A percentile compares a stretch with the other conserved stretches of the same genome.
Evolutionary conservation across 169 alveolate genomes (phyloP).

Genomic region (Cyclospora cayetanensis): DNA sequence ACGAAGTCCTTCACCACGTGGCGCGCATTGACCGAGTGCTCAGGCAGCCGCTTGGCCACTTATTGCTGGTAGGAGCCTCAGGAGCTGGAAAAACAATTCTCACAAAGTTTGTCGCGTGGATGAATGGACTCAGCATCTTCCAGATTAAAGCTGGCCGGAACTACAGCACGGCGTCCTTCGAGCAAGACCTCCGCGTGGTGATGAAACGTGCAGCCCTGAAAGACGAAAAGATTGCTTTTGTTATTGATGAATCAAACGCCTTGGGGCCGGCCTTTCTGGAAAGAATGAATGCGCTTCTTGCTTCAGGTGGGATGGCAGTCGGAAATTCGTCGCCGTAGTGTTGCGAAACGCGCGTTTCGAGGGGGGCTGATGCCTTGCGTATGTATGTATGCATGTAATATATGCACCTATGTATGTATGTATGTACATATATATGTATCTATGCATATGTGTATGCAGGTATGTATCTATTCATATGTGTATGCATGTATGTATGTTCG

Average conservation of each 20-base stretch:
- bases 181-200: slow-evolving; percentile 95
- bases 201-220: slow-evolving; percentile 98
- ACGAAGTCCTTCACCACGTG: slow-evolving; percentile 96
- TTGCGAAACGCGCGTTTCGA: no score
- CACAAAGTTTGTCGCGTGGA: slow-evolving; percentile 96
- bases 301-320: slow-evolving; percentile 79
- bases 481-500: no score
- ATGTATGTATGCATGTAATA: no score
- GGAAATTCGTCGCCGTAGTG: background rate
- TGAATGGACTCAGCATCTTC: slow-evolving; percentile 95
- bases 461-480: no score
- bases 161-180: slow-evolving; percentile 92
- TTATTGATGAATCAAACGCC: slow-evolving; percentile 98
- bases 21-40: slow-evolving; percentile 97
- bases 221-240: slow-evolving; percentile 97
- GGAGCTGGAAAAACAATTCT: slow-evolving; percentile 97
- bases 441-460: no score
- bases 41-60: slow-evolving; percentile 97
- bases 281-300: slow-evolving; percentile 98
- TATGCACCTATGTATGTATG: no score
- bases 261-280: slow-evolving; percentile 98
- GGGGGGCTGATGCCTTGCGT: no score
- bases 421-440: no score
- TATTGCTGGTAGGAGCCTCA: slow-evolving; percentile 95
- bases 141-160: slow-evolving; percentile 97